A percentile compares a stretch with the other conserved stretches of the same genome.
These are phyloP conservation scores for Penicillium waksmanii DNA, from an alignment of 495 filamentous ascomycete genomes.

Conservation along the genomic window DNA sequence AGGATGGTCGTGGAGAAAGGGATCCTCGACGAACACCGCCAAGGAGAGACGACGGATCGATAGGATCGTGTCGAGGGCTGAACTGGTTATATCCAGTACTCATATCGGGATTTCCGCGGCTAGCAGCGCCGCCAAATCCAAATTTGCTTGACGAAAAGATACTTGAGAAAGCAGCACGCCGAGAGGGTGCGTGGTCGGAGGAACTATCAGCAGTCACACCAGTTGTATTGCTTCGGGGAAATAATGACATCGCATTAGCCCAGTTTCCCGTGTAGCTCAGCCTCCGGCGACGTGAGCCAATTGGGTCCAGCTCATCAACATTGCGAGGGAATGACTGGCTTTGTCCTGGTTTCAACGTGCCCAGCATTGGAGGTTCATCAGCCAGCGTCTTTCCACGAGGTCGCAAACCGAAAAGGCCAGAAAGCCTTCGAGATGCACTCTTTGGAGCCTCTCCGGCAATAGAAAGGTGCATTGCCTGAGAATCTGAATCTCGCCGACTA, in stretches of 20 bases:
- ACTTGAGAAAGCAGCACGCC: conserved; percentile 47
- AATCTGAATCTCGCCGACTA: conserved; percentile 52
- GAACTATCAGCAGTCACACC: conserved; percentile 47
- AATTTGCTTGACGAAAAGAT: conserved; percentile 51
- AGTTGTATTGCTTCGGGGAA: conserved; percentile 50
- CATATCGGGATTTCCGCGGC: conserved; percentile 47
- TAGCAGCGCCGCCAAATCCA: conserved; percentile 45
- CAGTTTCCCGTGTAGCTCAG: conserved; percentile 68
- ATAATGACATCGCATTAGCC: conserved; percentile 58
- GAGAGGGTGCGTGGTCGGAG: conserved; percentile 48
- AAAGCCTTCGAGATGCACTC: conserved; percentile 56
- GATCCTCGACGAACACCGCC: conserved; percentile 62
- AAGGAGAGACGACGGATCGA: conserved; percentile 56
- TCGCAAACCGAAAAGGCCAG: conserved; percentile 67
- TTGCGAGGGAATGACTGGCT: conserved; percentile 82
- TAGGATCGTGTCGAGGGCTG: conserved; percentile 59
- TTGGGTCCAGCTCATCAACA: conserved; percentile 70
- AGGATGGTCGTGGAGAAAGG: conserved; percentile 74
- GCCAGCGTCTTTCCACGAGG: conserved; percentile 72
- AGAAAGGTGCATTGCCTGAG: conserved; percentile 38
- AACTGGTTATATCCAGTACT: conserved; percentile 64
- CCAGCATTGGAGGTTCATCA: conserved; percentile 69
- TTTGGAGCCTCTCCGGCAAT: conserved; percentile 49
- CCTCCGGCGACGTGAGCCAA: conserved; percentile 63
- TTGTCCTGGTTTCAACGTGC: conserved; percentile 73